Conservation (phyloP, 495 filamentous ascomycete species). For the Xylaria sp. region DNA sequence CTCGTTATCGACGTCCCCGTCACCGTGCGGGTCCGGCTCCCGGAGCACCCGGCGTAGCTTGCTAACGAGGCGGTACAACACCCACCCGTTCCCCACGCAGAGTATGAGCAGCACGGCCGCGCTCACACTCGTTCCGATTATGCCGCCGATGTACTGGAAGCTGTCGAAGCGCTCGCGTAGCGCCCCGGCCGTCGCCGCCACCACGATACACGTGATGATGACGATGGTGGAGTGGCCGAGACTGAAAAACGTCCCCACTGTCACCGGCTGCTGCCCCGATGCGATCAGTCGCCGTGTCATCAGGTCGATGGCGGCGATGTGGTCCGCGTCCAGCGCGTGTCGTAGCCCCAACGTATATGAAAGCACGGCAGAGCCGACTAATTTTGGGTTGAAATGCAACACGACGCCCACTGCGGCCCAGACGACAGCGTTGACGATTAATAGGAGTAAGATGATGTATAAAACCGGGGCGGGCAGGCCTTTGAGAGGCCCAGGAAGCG, state of each 20-base stretch:
- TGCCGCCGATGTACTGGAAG: conserved; percentile 83
- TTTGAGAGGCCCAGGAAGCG: conserved; percentile 40
- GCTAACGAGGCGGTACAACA: conserved; percentile 74
- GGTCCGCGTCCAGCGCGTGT: conserved; percentile 95
- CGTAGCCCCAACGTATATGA: conserved; percentile 90
- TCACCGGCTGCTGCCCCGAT: conserved; percentile 83
- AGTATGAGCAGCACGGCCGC: conserved; percentile 83
- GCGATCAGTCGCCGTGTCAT: conserved; percentile 94
- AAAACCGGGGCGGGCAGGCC: conserved; percentile 69
- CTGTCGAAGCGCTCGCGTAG: conserved; percentile 78
- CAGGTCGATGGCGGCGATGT: conserved; percentile 95
- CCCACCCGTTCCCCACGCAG: conserved; percentile 84
- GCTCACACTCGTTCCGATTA: conserved; percentile 84
- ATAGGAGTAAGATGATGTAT: conserved; percentile 69
- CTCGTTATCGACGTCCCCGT: conserved; percentile 30
- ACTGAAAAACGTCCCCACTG: conserved; percentile 94
- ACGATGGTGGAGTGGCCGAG: conserved; percentile 95
- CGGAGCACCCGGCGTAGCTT: conserved; percentile 68
- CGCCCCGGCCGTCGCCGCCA: conserved; percentile 86
- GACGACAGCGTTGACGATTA: conserved; percentile 69
- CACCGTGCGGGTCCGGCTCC: conserved; percentile 28
- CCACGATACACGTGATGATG: conserved; percentile 86
- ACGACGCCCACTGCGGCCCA: conserved; percentile 79
- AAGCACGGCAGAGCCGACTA: conserved; percentile 81
- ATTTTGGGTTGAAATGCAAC: conserved; percentile 59